A percentile compares a stretch with the other conserved stretches of the same genome.
Conservation (phyloP, 1,284 basidiomycete species). For the Trichosporon coremiiforme region DNA sequence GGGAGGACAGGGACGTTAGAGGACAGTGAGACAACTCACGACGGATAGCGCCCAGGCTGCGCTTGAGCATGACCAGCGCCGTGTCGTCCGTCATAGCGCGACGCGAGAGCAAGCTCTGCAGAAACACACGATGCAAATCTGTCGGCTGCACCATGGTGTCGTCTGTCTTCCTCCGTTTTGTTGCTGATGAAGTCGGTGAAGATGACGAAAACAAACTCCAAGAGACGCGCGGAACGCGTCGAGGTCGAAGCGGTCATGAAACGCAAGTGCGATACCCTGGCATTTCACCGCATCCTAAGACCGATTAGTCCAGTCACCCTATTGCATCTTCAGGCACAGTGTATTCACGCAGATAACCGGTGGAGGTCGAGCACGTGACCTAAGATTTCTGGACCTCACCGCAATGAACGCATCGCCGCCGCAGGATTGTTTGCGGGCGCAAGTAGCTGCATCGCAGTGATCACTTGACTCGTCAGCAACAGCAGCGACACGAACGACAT, state of each 20-base stretch:
- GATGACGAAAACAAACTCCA: not conserved
- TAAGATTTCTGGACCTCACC: constrained; percentile 1
- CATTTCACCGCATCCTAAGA: not conserved
- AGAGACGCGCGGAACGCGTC: constrained; percentile 14
- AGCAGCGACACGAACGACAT: constrained; percentile 20
- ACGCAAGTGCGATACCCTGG: not conserved
- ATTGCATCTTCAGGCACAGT: not conserved
- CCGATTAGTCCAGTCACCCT: not conserved
- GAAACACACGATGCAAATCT: constrained; percentile 49
- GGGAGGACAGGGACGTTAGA: not conserved
- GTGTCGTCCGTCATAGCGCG: constrained; percentile 43
- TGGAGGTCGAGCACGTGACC: constrained; percentile 2
- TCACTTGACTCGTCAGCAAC: not conserved
- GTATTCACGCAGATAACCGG: constrained; percentile 3
- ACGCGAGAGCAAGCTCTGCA: constrained; percentile 50
- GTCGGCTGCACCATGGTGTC: constrained; percentile 34
- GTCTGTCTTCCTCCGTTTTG: not conserved
- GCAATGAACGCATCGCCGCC: not conserved
- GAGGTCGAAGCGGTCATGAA: not conserved
- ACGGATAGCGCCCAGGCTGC: constrained; percentile 41
- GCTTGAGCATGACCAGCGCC: constrained; percentile 49
- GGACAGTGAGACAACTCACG: constrained; percentile 24
- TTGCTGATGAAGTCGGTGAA: not conserved
- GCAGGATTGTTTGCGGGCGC: not conserved
- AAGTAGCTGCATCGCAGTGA: not conserved